Evolutionary conservation across 345 rosid species (phyloP).

Genomic region (Eucalyptus pauciflora): DNA sequence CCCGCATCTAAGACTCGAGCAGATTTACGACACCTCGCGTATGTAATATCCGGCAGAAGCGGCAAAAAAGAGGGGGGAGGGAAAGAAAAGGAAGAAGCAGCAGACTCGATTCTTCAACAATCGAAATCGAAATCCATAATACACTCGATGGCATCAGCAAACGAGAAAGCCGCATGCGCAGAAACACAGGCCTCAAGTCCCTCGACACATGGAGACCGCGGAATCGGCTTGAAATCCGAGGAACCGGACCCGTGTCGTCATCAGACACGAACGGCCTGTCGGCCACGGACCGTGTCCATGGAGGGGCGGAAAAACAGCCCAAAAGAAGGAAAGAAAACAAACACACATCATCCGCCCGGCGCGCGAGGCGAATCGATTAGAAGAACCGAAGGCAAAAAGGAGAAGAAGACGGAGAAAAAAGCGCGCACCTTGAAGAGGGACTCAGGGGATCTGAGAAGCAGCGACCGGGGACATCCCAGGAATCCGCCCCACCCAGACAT

Average conservation of each 20-base stretch:
- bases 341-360: neutral
- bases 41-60: neutral
- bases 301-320: neutral
- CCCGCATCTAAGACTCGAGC: neutral
- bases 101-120: neutral
- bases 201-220: neutral
- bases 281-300: neutral
- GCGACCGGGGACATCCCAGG: neutral
- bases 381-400: neutral
- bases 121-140: neutral
- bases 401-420: neutral
- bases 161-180: neutral
- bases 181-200: neutral
- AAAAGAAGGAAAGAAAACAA: neutral
- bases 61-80: neutral
- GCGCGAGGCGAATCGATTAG: neutral
- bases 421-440: neutral
- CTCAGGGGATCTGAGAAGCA: neutral
- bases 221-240: neutral
- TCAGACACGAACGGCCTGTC: neutral
- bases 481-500: neutral
- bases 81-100: neutral
- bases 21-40: neutral
- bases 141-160: neutral
- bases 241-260: neutral